phyloP scores from a whole-genome alignment of 2,329 filamentous ascomycete species.

The Fusarium algeriense region DNA sequence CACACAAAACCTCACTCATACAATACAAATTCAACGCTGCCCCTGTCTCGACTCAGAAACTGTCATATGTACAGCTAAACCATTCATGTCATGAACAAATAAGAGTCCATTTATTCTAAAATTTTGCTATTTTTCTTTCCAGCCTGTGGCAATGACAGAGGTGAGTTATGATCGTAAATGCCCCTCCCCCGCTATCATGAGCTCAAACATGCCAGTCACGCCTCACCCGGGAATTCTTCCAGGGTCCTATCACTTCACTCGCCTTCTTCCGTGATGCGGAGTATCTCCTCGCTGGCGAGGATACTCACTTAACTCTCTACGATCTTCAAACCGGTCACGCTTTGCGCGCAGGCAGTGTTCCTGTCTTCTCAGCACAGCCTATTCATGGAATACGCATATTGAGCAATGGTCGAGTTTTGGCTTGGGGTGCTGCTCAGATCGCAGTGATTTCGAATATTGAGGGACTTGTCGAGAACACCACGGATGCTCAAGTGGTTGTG shows the following conservation, averaged over 20 bases:
- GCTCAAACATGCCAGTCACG: conserved; percentile 27
- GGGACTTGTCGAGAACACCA: conserved; percentile 47
- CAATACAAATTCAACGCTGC: neutral
- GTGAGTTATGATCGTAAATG: conserved; percentile 29
- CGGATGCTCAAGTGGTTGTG: conserved; percentile 32
- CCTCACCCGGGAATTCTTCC: conserved; percentile 55
- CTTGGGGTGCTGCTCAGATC: conserved; percentile 79
- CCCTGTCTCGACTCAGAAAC: neutral
- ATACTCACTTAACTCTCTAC: conserved; percentile 69
- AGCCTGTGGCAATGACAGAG: conserved; percentile 31
- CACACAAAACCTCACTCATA: conserved; percentile 38
- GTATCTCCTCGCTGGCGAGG: conserved; percentile 70
- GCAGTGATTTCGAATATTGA: conserved; percentile 47
- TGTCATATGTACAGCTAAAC: neutral
- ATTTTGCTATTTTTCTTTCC: neutral
- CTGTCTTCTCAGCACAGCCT: conserved; percentile 74
- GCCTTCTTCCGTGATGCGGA: conserved; percentile 59
- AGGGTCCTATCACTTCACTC: conserved; percentile 71
- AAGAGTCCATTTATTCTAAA: neutral
- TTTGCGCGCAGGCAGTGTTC: conserved; percentile 54
- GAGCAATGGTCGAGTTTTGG: conserved; percentile 58
- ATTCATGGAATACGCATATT: conserved; percentile 78
- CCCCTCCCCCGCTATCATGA: conserved; percentile 47
- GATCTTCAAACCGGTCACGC: conserved; percentile 53
- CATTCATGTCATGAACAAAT: neutral